These are phyloP conservation scores for Staphylotrichum longicolle DNA, from an alignment of 495 filamentous ascomycete genomes.

Conservation along the genomic window DNA sequence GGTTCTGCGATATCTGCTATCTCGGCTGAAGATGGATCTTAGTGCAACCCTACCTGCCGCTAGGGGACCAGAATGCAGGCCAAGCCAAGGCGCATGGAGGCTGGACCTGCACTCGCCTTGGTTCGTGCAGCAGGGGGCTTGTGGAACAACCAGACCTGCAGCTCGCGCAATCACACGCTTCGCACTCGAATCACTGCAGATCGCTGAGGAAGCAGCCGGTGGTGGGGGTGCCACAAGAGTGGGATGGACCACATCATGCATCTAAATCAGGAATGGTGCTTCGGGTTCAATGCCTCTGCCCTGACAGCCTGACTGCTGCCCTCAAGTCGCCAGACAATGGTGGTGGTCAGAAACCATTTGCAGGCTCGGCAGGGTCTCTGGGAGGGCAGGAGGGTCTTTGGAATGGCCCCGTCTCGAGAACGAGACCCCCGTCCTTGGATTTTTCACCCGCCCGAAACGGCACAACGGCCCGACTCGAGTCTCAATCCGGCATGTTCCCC, in stretches of 20 bases:
- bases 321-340: too few relatives aligned
- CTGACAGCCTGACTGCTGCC: not conserved
- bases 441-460: not conserved
- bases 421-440: too few relatives aligned
- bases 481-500: not conserved
- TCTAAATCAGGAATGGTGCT: not conserved
- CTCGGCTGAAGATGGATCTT: conserved; percentile 5
- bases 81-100: conserved; percentile 16
- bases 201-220: not conserved
- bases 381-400: too few relatives aligned
- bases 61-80: not conserved
- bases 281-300: not conserved
- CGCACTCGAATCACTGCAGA: not conserved
- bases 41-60: conserved; percentile 10
- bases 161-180: not conserved
- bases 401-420: too few relatives aligned
- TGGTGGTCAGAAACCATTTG: not conserved
- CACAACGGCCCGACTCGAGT: conserved; percentile 1
- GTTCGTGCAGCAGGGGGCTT: conserved; percentile 4
- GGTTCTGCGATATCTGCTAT: conserved; percentile 9
- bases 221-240: not conserved
- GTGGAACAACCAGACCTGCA: conserved; percentile 6
- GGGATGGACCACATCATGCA: not conserved
- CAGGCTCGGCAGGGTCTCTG: not conserved
- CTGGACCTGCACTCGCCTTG: conserved; percentile 14